Evolutionary conservation across 495 filamentous ascomycete species (phyloP), one percentile per base, ranked within the genome.

Genomic region (Penicillium riverlandense): DNA sequence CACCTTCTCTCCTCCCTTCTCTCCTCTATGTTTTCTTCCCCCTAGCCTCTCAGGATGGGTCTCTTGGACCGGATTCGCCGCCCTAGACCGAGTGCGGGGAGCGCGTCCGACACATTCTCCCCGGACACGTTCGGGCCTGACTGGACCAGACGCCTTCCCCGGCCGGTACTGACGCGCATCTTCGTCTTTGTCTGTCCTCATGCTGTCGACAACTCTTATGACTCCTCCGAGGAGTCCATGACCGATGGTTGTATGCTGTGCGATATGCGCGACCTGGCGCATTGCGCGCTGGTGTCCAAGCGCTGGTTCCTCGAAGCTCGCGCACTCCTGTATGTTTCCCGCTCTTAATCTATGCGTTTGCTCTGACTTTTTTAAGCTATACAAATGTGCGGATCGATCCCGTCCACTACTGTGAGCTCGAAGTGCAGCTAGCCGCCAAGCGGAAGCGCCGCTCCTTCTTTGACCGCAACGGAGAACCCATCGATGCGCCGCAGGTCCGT

Each of bases 171-270:
- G 22, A 70, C 74, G 41, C 74, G 74, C 50, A 88, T 97, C 56
- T 87, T 98, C 59, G 59, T 71, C 52, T 80, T 77, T 47, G 80
- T 96, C 44, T 96, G 92, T 49, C 91, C 92, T 11, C 92, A 96
- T 63, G 66, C 79, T 13, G 58, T 65, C 14, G 89, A 98, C 58
- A 69, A 84, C 47, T 83, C 71, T 43, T 95, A 91, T 63, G 78
- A 82, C 38, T 80, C 80, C 15, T 90, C 85, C 43, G 92, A 97
- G 67, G 77, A 86, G 57, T 89, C 86, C 35, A 78, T 83, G 49
- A 74, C 83, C 35, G 86, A 90, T 77, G 85, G 82, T 48, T 98
- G 92, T 65, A 90, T 91, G 87, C 81, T 95, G 27, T 98, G 92
- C 71, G 90, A 95, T 69, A 77, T 94, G 71, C 84, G 90, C 49